phyloP scores from a whole-genome alignment of 768 basidiomycete genomes.

The Leccinum rimulosum region DNA sequence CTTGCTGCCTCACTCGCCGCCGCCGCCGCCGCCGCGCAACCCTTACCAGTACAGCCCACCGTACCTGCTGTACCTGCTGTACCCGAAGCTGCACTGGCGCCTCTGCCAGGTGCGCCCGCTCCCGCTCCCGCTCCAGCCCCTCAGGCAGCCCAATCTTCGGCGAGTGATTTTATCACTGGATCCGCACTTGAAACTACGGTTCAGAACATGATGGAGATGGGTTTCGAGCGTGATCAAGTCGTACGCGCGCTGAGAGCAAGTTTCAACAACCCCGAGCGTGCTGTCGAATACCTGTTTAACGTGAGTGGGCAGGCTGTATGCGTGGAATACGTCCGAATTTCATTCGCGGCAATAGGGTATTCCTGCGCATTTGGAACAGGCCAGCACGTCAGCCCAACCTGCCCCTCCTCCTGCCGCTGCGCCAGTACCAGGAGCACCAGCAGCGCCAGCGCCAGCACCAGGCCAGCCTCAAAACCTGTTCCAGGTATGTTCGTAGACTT shows the following conservation, averaged over 20 bases:
- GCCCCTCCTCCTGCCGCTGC: constrained; percentile 38
- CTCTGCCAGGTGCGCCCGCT: constrained; percentile 28
- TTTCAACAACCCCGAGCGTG: constrained; percentile 96
- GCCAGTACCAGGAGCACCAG: constrained; percentile 31
- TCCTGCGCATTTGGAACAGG: constrained; percentile 41
- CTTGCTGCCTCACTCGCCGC: constrained; percentile 7
- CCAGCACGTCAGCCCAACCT: constrained; percentile 44
- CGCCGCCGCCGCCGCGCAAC: not conserved
- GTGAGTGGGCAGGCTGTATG: constrained; percentile 43
- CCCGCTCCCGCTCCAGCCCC: constrained; percentile 27
- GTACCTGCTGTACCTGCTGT: constrained; percentile 29
- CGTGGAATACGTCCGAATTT: constrained; percentile 3
- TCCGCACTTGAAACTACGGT: constrained; percentile 73
- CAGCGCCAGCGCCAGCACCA: constrained; percentile 28
- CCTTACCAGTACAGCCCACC: constrained; percentile 28
- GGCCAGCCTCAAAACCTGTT: constrained; percentile 80
- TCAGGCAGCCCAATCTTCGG: constrained; percentile 31
- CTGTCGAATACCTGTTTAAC: constrained; percentile 96
- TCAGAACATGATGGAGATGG: constrained; percentile 89
- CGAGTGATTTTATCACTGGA: constrained; percentile 75
- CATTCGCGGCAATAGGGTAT: constrained; percentile 59
- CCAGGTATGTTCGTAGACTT: constrained; percentile 49
- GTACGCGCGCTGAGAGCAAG: constrained; percentile 84
- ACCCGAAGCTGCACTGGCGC: constrained; percentile 31
- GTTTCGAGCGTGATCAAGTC: constrained; percentile 84